Conservation (phyloP, 202 grass and related monocot species). For the Carex arenaria region DNA sequence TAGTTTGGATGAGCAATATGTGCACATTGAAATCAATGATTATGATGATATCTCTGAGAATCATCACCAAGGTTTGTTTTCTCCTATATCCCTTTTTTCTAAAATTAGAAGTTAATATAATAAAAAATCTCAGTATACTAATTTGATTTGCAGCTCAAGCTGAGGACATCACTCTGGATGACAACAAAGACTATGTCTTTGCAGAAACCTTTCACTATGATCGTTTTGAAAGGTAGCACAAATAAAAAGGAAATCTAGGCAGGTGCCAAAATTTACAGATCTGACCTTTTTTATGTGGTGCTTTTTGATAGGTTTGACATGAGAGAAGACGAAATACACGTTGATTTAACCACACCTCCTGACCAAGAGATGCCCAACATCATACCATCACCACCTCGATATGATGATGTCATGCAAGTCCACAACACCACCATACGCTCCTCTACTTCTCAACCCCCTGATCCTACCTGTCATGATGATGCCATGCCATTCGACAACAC, state of each 20-base stretch:
- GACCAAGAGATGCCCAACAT: slow-evolving; percentile 42
- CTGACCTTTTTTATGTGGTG: background rate
- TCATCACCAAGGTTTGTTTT: slow-evolving; percentile 70
- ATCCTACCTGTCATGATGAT: slow-evolving; percentile 32
- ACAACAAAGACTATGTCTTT: slow-evolving; percentile 46
- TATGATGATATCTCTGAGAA: slow-evolving; percentile 46
- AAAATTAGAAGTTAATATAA: slow-evolving; percentile 1
- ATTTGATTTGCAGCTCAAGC: slow-evolving; percentile 44
- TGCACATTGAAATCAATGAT: slow-evolving; percentile 63
- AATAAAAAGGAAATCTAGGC: background rate
- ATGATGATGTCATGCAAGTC: slow-evolving; percentile 22
- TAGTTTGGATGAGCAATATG: slow-evolving; percentile 69
- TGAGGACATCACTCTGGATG: slow-evolving; percentile 66
- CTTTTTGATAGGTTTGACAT: slow-evolving; percentile 76
- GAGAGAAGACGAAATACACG: slow-evolving; percentile 66
- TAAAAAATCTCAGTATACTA: slow-evolving; percentile 11
- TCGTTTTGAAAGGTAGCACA: slow-evolving; percentile 71
- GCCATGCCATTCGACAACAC: slow-evolving; percentile 18
- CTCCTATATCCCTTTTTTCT: background rate
- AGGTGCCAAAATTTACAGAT: background rate
- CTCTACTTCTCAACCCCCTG: slow-evolving; percentile 35
- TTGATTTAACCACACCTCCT: slow-evolving; percentile 47
- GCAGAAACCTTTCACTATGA: slow-evolving; percentile 53
- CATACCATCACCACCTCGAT: slow-evolving; percentile 45
- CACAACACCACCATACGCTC: slow-evolving; percentile 1